Evolutionary conservation across 139 green algal genomes (phyloP).

Genomic region (Chlamydomonas urium): DNA sequence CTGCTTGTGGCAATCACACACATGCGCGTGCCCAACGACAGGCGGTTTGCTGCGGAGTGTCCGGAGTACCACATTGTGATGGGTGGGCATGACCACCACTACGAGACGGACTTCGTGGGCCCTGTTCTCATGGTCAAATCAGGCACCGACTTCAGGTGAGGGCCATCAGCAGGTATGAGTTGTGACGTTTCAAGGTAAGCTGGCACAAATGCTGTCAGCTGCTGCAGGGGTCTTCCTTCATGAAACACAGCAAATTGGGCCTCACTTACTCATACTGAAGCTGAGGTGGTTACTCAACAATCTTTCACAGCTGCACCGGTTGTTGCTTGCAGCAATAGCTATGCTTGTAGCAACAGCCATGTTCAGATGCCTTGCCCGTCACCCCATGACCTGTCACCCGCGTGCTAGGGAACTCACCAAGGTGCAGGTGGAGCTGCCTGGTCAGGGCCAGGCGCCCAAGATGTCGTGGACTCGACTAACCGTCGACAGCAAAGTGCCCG

Average conservation of each 20-base stretch:
- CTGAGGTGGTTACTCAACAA: no score
- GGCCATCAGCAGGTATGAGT: no score
- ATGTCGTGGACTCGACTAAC: conserved; percentile 43
- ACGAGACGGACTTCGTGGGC: conserved; percentile 37
- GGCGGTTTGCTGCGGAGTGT: conserved; percentile 40
- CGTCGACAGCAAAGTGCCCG: not conserved
- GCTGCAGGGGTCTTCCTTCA: no score
- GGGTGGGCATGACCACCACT: conserved; percentile 77
- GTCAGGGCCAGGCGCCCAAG: conserved; percentile 8
- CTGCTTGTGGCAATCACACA: conserved; percentile 75
- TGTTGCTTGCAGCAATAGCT: no score
- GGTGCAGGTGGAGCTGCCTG: conserved; percentile 25
- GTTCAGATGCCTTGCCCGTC: no score
- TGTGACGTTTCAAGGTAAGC: no score
- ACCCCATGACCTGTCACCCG: not conserved
- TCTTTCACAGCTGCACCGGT: no score
- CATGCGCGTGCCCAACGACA: conserved; percentile 76
- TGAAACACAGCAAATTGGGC: no score
- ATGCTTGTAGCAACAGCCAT: no score
- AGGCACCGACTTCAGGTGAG: conserved; percentile 41
- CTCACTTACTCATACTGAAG: no score
- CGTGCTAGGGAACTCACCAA: conserved; percentile 42
- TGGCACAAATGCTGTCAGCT: no score
- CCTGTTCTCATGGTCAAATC: conserved; percentile 68
- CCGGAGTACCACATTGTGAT: conserved; percentile 68